Evolutionary conservation across 2,329 filamentous ascomycete species (phyloP).

Genomic region (Aspergillus fumigatus): DNA sequence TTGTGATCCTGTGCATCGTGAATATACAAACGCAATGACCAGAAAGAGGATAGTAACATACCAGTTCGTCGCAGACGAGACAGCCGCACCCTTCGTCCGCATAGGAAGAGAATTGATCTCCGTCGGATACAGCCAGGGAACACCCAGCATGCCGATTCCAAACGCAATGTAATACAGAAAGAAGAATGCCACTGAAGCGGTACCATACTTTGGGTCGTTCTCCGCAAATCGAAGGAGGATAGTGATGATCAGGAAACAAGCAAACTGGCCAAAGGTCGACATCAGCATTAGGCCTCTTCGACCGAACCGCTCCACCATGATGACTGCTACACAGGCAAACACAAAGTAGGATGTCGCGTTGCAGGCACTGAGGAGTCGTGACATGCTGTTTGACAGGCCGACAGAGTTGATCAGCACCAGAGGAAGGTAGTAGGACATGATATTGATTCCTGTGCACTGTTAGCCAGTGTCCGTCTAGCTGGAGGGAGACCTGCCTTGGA

Average conservation of each 20-base stretch:
- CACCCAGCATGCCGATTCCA: conserved; percentile 42
- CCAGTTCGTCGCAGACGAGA: conserved; percentile 50
- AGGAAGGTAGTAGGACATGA: conserved; percentile 48
- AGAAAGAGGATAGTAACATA: conserved; percentile 23
- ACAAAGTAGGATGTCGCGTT: conserved; percentile 49
- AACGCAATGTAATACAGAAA: conserved; percentile 51
- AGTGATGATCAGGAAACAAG: conserved; percentile 51
- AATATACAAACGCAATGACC: neutral
- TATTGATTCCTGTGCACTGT: conserved; percentile 27
- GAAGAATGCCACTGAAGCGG: conserved; percentile 47
- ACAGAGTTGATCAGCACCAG: conserved; percentile 57
- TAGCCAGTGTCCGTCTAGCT: neutral
- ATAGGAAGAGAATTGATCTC: conserved; percentile 48
- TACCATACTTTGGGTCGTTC: neutral
- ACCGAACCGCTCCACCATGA: conserved; percentile 49
- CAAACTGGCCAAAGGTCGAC: conserved; percentile 46
- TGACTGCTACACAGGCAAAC: conserved; percentile 45
- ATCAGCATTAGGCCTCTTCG: conserved; percentile 56
- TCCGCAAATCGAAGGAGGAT: conserved; percentile 43
- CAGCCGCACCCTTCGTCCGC: conserved; percentile 44
- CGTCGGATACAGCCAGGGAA: conserved; percentile 36
- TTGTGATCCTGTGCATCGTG: conserved; percentile 14
- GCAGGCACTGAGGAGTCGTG: conserved; percentile 53
- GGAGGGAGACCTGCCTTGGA: conserved; percentile 18
- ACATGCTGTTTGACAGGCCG: conserved; percentile 48